Conservation (phyloP, 345 rosid genomes). For the Litchi chinensis region DNA sequence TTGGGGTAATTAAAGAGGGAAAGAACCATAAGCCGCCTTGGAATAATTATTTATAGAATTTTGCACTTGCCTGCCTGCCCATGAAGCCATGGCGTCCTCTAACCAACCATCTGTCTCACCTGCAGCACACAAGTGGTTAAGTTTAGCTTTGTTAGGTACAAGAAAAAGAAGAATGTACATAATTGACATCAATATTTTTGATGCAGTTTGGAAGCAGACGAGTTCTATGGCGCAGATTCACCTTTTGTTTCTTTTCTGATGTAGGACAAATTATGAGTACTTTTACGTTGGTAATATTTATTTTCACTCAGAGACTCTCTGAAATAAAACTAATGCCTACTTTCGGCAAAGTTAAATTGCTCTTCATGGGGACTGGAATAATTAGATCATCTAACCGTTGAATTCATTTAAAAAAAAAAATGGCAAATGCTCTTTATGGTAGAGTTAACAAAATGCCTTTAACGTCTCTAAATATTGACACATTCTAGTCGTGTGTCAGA, state of each 20-base stretch:
- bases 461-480: no score
- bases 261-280: no score
- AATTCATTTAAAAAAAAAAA: no score
- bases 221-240: neutral
- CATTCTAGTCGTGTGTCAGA: no score
- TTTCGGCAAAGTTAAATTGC: neutral
- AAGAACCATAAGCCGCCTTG: neutral
- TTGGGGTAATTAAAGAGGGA: neutral
- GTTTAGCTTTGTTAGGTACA: neutral
- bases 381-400: neutral
- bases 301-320: neutral
- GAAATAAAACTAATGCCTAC: no score
- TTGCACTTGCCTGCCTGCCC: conserved; percentile 71
- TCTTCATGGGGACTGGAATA: neutral
- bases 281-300: no score
- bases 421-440: no score
- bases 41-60: neutral
- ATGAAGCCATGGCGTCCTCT: conserved; percentile 92
- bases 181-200: neutral
- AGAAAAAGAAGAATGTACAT: neutral
- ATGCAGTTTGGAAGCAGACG: neutral
- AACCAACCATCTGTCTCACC: conserved; percentile 91
- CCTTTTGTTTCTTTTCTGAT: neutral
- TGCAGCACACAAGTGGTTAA: conserved; percentile 29
- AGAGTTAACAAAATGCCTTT: no score